Evolutionary conservation across 257 asterid species (phyloP), one percentile per base, ranked within the genome.

Genomic region (Buddleja alternifolia): DNA sequence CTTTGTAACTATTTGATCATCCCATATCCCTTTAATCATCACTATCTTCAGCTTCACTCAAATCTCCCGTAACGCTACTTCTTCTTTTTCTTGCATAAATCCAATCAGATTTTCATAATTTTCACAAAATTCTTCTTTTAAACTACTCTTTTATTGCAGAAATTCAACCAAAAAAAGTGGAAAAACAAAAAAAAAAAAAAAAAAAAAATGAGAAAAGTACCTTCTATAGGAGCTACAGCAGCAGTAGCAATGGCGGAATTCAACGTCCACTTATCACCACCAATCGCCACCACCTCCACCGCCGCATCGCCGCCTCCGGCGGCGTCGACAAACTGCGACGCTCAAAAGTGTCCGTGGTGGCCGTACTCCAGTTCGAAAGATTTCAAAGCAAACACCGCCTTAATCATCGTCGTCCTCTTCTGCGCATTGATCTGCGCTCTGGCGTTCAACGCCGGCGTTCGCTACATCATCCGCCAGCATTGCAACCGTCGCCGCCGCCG

Each of bases 281-380:
- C 82, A 8, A 45, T 17, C 7, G 7, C 60, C 73, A 3, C 66
- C 10, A 7, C 77, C 73, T 4, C 56, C 82, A 58, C 60, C 72
- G 8, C 60, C 71, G 36, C 76, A 15, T 16, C 65, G 6, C 60
- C 63, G 54, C 79, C 72, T 6, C 75, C 78, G 47, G 23, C 74
- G 7, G 24, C 65, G 37, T 20, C 78, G 29, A 32, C 65, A 0
- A 71, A 58, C 57, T 86, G 93, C 67, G 74, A 73, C 37, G 67
- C 76, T 6, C 69, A 55, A 9, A 83, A 50, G 24, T 86, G 93
- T 72, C 93, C 93, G 6, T 83, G 93, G 89, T 86, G 93, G 86
- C 88, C 86, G 42, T 86, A 83, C 84, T 52, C 89, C 44, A 77
- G 63, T 69, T 74, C 89, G 39, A 73, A 83, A 8, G 93, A 83